Evolutionary conservation across 2,329 filamentous ascomycete genomes (phyloP).

Genomic region (Ramularia endophylla): DNA sequence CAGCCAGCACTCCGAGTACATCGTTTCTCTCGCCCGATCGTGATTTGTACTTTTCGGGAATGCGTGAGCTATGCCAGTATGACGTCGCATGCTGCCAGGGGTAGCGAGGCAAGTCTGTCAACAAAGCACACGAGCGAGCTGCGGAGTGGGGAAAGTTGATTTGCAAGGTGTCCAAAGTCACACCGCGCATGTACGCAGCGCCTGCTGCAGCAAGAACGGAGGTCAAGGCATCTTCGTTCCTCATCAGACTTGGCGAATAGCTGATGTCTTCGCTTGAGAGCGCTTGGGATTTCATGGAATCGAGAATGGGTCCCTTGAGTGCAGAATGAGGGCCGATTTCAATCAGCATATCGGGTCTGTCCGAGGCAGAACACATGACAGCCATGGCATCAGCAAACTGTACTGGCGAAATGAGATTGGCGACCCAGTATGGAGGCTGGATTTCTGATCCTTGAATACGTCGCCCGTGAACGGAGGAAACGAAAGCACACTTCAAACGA

Average conservation of each 20-base stretch:
- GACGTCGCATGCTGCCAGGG: slow-evolving; percentile 3
- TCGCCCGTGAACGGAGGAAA: slow-evolving; percentile 9
- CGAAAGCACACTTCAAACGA: slow-evolving; percentile 1
- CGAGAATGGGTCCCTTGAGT: slow-evolving; percentile 3
- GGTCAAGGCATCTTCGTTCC: background rate
- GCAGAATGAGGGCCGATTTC: slow-evolving; percentile 9
- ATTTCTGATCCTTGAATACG: background rate
- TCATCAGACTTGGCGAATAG: background rate
- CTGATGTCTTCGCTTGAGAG: background rate
- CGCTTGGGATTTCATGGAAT: background rate
- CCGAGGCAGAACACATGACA: background rate
- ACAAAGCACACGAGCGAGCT: background rate
- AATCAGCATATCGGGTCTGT: slow-evolving; percentile 1
- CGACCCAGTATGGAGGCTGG: slow-evolving; percentile 36
- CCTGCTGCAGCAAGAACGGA: background rate
- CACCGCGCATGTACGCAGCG: background rate
- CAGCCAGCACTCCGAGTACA: slow-evolving; percentile 4
- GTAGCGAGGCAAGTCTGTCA: slow-evolving; percentile 4
- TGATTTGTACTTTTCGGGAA: background rate
- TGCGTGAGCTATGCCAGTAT: slow-evolving; percentile 1
- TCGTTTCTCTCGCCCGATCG: background rate
- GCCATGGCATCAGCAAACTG: slow-evolving; percentile 29
- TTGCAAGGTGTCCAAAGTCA: background rate
- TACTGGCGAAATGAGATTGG: slow-evolving; percentile 42
- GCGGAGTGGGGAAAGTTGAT: background rate